A percentile compares a stretch with the other conserved stretches of the same genome.
phyloP scores from a whole-genome alignment of 192 early-diverging fungal species.

The Piromyces finnis region DNA sequence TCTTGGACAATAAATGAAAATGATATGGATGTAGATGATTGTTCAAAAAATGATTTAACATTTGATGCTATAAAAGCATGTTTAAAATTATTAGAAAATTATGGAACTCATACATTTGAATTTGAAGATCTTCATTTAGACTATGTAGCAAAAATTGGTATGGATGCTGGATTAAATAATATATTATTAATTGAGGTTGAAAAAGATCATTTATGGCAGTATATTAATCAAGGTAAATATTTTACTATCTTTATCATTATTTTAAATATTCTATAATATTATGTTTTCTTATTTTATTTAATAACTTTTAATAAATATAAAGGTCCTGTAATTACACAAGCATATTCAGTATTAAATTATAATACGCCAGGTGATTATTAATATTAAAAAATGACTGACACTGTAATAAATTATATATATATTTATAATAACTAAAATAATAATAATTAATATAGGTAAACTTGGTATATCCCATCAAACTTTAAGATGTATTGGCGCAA shows the following conservation, averaged over 20 bases:
- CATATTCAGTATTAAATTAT: background rate
- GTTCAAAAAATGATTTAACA: background rate
- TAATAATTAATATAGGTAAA: background rate
- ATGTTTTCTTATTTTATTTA: too few species aligned
- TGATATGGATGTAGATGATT: background rate
- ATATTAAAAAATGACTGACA: too few species aligned
- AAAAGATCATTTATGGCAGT: background rate
- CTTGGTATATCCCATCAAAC: background rate
- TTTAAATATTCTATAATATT: too few species aligned
- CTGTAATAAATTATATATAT: too few species aligned
- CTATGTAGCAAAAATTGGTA: background rate
- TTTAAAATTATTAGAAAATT: background rate
- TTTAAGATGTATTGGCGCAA: background rate
- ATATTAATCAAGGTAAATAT: background rate
- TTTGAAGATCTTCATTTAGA: background rate
- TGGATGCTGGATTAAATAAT: background rate
- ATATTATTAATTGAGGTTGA: background rate
- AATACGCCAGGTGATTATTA: background rate
- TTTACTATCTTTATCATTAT: too few species aligned
- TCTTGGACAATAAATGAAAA: background rate
- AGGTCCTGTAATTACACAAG: background rate
- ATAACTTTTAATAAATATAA: too few species aligned
- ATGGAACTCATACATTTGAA: background rate
- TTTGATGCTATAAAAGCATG: background rate
- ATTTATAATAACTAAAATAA: too few species aligned